Conservation (phyloP, 2,329 filamentous ascomycete genomes). For the Tolypocladium ophioglossoides region DNA sequence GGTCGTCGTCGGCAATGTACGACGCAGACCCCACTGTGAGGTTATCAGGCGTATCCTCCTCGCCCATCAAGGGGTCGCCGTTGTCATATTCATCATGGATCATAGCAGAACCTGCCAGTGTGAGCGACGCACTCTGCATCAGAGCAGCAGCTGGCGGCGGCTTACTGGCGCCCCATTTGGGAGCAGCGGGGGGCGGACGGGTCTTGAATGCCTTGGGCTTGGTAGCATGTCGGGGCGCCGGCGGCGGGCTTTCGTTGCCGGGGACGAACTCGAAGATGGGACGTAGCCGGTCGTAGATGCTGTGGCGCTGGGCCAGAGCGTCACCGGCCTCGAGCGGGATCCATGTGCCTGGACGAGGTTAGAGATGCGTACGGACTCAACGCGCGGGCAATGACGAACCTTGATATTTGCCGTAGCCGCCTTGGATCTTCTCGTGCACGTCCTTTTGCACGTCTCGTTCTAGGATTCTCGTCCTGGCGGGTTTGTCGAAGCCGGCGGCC, state of each 20-base stretch:
- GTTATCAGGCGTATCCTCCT: slow-evolving; percentile 76
- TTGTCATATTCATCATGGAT: slow-evolving; percentile 53
- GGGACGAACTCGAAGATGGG: slow-evolving; percentile 85
- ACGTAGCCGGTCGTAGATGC: slow-evolving; percentile 69
- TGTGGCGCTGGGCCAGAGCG: slow-evolving; percentile 75
- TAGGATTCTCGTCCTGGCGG: slow-evolving; percentile 84
- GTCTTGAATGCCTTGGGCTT: slow-evolving; percentile 67
- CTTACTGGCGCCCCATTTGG: slow-evolving; percentile 38
- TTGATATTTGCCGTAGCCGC: slow-evolving; percentile 97
- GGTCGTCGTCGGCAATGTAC: slow-evolving; percentile 75
- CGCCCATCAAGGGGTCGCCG: slow-evolving; percentile 51
- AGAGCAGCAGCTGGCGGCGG: neutral
- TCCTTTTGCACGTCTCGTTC: slow-evolving; percentile 97
- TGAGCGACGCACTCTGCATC: slow-evolving; percentile 5
- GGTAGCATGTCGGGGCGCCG: slow-evolving; percentile 84
- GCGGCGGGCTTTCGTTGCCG: slow-evolving; percentile 79
- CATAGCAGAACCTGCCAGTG: slow-evolving; percentile 8
- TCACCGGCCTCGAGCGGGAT: slow-evolving; percentile 79
- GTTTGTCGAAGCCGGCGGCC: slow-evolving; percentile 94
- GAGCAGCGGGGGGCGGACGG: slow-evolving; percentile 30
- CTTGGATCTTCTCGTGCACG: slow-evolving; percentile 93
- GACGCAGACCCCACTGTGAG: slow-evolving; percentile 74
- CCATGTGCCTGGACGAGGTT: slow-evolving; percentile 64
- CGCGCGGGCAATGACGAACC: slow-evolving; percentile 32
- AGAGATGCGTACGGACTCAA: neutral